Percentiles rank a stretch among this genome's conserved stretches.
phyloP scores from a whole-genome alignment of 768 basidiomycete genomes.

The Nidula microcarpa region DNA sequence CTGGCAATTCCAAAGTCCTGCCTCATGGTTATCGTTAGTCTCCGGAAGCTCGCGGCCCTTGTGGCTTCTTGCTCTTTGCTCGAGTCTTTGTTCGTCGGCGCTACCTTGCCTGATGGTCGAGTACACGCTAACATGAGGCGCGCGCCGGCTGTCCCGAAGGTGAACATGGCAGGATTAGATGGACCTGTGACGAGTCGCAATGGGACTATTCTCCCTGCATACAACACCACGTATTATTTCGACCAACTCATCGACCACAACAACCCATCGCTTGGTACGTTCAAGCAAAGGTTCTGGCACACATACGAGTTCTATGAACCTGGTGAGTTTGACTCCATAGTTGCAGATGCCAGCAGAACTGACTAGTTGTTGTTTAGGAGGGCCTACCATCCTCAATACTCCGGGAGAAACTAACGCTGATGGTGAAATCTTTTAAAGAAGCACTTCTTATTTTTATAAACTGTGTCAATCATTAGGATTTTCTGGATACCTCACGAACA shows the following conservation, averaged over 20 bases:
- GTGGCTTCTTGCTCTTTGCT: too few species aligned
- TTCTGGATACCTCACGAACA: conserved; percentile 57
- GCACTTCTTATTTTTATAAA: not conserved
- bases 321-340: conserved; percentile 22
- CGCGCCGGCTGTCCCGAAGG: conserved; percentile 31
- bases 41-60: too few species aligned
- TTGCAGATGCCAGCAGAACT: not conserved
- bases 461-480: conserved; percentile 25
- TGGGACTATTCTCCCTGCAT: conserved; percentile 42
- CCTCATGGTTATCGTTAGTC: too few species aligned
- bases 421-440: too few species aligned
- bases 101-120: conserved; percentile 34
- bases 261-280: conserved; percentile 64
- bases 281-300: conserved; percentile 73
- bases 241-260: conserved; percentile 56
- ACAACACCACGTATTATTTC: conserved; percentile 48
- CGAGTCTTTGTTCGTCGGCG: conserved; percentile 14
- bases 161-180: conserved; percentile 18
- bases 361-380: conserved; percentile 25
- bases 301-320: conserved; percentile 63
- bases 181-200: conserved; percentile 37
- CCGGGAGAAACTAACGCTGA: conserved; percentile 64
- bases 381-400: conserved; percentile 61
- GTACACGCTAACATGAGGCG: conserved; percentile 38
- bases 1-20: too few species aligned